Base-by-base conservation (phyloP, 345 rosid species). In the Bretschneidera sinensis region DNA sequence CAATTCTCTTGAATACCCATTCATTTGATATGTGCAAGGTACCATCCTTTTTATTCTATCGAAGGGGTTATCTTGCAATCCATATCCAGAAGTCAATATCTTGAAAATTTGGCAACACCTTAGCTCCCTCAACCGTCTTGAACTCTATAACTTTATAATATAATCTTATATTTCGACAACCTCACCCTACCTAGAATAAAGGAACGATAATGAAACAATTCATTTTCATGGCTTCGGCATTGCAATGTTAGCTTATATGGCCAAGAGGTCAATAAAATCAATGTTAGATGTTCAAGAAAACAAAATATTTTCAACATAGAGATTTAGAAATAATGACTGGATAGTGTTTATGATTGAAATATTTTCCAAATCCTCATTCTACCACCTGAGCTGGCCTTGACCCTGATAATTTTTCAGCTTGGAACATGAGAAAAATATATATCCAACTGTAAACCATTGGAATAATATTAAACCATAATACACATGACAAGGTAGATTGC, bases 331-430 rank as follows among this genome's bases (percentile, higher is more conserved):
- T 3, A 28, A 28, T 28, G 33, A n/a, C n/a, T n/a, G n/a, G n/a
- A n/a, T n/a, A n/a, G 33, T 28, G 5, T 28, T 3, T 28, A 28
- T 28, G 8, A 28, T 8, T 28, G 33, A n/a, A 28, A 28, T 28
- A 8, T 28, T 28, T 8, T 28, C 33, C 33, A 28, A 3, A 28
- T 28, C 8, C 33, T 28, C 33, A 31, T 31, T 31, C 35, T 39
- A 39, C 45, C 45, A 5, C 11, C 45, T 39, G 11, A 14, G 11
- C 15, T 5, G 16, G 45, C 23, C 23, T 54, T 55, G 49, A 57
- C 57, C 45, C 31, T 31, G 55, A 63, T 58, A 43, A 31, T 63
- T 63, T n/a, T 2, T 23, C 20, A 35, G 21, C 23, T 48, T 28
- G 22, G 9, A 17, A 19, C 20, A 57, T 11, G 59, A 63, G 51